Conservation (phyloP, 176 grass and related monocot species). For the Alopecurus myosuroides region DNA sequence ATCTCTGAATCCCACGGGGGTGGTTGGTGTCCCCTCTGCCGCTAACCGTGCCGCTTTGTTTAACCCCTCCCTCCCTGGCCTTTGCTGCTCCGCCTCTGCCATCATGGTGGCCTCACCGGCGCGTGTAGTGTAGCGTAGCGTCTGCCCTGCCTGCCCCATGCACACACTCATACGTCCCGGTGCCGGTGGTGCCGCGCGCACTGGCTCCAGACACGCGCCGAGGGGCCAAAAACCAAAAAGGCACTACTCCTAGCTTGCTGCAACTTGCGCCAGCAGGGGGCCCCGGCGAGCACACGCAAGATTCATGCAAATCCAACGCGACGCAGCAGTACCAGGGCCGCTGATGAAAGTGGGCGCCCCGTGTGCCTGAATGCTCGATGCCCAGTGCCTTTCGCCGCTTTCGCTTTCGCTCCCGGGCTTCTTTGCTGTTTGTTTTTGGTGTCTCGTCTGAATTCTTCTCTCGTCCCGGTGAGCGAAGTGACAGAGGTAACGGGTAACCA, state of each 20-base stretch:
- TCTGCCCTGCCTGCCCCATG: not conserved
- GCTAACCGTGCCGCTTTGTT: constrained; percentile 19
- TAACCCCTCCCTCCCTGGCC: not conserved
- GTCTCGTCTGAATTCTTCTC: no score
- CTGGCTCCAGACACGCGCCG: constrained; percentile 34
- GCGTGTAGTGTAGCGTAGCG: not conserved
- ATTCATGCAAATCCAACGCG: constrained; percentile 67
- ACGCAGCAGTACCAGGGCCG: not conserved
- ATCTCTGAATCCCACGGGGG: constrained; percentile 6
- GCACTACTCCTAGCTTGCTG: not conserved
- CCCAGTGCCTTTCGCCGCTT: not conserved
- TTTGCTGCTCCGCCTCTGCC: not conserved
- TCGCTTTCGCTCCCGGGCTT: constrained; percentile 10
- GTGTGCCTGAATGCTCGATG: not conserved
- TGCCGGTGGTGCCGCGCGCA: not conserved
- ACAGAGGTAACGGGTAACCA: not conserved
- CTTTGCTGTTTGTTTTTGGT: not conserved
- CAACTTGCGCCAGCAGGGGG: constrained; percentile 21
- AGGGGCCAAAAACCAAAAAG: not conserved
- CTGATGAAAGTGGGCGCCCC: not conserved
- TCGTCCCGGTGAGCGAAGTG: constrained; percentile 1
- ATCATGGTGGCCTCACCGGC: not conserved
- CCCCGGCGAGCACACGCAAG: constrained; percentile 31
- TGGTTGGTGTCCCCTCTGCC: constrained; percentile 16
- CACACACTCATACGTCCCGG: not conserved